Evolutionary conservation across 2,329 filamentous ascomycete genomes (phyloP).

Genomic region (Cladosporium cucumerinum): DNA sequence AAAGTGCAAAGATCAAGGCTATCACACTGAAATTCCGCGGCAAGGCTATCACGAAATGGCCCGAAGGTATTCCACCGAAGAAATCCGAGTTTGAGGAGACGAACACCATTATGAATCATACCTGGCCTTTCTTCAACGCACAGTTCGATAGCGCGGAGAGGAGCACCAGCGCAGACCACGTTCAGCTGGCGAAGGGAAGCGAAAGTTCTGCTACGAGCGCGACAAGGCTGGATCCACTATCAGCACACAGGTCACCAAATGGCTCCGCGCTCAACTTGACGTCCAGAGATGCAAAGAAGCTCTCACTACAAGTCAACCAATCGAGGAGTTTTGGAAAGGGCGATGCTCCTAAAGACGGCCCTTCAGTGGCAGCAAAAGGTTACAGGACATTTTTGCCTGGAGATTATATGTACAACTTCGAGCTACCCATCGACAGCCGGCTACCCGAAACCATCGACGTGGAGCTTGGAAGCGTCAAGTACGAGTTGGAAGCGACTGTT

Average conservation of each 20-base stretch:
- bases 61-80: conserved; percentile 84
- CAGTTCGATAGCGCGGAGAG: conserved; percentile 58
- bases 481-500: conserved; percentile 79
- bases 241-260: conserved; percentile 33
- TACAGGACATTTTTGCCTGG: conserved; percentile 82
- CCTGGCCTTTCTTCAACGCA: conserved; percentile 88
- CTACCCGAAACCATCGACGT: conserved; percentile 81
- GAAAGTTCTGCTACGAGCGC: conserved; percentile 33
- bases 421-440: conserved; percentile 75
- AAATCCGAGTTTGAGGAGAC: conserved; percentile 82
- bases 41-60: conserved; percentile 88
- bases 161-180: conserved; percentile 61
- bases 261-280: conserved; percentile 43
- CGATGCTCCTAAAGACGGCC: conserved; percentile 57
- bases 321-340: conserved; percentile 82
- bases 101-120: conserved; percentile 82
- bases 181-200: conserved; percentile 52
- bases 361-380: conserved; percentile 67
- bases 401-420: conserved; percentile 73
- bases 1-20: conserved; percentile 89
- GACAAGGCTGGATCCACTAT: conserved; percentile 32
- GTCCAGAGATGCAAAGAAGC: conserved; percentile 57
- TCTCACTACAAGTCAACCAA: conserved; percentile 77
- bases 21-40: conserved; percentile 84
- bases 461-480: conserved; percentile 81